Percentiles rank a stretch among this genome's conserved stretches.
These are phyloP conservation scores for Filosporella fistucella DNA, from an alignment of 495 filamentous ascomycete species.

Conservation along the genomic window DNA sequence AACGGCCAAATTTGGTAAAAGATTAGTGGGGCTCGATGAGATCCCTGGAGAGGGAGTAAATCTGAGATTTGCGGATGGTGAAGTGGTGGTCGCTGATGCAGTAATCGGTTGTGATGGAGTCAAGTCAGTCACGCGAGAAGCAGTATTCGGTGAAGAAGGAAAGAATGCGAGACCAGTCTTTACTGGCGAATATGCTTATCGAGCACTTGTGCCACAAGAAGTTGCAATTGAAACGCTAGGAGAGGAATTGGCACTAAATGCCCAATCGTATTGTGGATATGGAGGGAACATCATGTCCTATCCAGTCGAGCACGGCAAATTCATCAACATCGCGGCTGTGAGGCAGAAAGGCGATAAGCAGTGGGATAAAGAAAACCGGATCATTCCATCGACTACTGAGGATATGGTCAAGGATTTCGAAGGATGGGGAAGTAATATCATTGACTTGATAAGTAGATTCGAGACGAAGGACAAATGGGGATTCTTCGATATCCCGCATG, in stretches of 20 bases:
- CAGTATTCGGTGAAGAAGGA: constrained; percentile 5
- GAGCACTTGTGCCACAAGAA: constrained; percentile 9
- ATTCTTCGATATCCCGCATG: constrained; percentile 9
- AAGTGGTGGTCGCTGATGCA: constrained; percentile 42
- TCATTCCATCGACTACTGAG: constrained; percentile 10
- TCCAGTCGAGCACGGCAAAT: constrained; percentile 14
- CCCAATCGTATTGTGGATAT: constrained; percentile 14
- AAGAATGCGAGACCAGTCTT: constrained; percentile 1
- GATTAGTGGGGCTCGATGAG: constrained; percentile 23
- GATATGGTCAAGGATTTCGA: constrained; percentile 17
- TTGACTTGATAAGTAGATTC: constrained; percentile 22
- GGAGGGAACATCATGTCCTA: constrained; percentile 13
- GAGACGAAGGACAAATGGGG: constrained; percentile 22
- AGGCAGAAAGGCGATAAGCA: constrained; percentile 5
- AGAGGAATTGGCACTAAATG: constrained; percentile 13
- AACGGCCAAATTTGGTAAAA: constrained; percentile 40
- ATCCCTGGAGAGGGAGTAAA: constrained; percentile 35
- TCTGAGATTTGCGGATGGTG: constrained; percentile 28
- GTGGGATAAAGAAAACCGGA: constrained; percentile 16
- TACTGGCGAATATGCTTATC: constrained; percentile 15
- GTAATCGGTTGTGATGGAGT: constrained; percentile 58
- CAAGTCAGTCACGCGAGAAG: constrained; percentile 37
- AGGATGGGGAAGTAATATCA: constrained; percentile 14
- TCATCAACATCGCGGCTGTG: constrained; percentile 15
- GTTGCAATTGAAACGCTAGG: constrained; percentile 9